A percentile compares a stretch with the other conserved stretches of the same genome.
These are phyloP conservation scores for Coprinellus aureogranulatus DNA, from an alignment of 768 basidiomycete species.

Conservation along the genomic window DNA sequence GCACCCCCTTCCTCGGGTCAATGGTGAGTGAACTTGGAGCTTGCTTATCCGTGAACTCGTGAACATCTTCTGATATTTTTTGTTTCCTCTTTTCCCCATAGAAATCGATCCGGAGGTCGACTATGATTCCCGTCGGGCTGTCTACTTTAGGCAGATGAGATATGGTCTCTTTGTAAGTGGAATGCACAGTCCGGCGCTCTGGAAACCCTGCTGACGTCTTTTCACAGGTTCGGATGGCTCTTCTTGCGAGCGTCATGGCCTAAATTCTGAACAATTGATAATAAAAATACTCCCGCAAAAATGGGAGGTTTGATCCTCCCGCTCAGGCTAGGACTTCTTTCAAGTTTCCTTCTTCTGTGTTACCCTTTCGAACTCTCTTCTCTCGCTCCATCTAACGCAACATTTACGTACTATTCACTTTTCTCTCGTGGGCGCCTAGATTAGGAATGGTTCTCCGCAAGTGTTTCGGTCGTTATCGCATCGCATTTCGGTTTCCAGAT, in stretches of 20 bases:
- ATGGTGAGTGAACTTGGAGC: slow-evolving; percentile 47
- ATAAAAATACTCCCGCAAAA: background rate
- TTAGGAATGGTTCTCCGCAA: no score
- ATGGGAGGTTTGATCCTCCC: background rate
- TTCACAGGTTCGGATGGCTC: slow-evolving; percentile 32
- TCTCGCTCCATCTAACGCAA: no score
- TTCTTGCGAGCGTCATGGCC: slow-evolving; percentile 33
- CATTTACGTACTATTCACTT: no score
- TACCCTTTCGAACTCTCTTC: no score
- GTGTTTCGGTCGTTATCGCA: no score
- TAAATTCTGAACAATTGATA: slow-evolving; percentile 9
- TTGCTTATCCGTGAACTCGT: no score
- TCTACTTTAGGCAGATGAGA: slow-evolving; percentile 98
- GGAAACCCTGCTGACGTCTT: background rate
- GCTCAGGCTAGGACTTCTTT: background rate
- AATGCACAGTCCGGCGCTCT: background rate
- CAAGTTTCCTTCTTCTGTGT: no score
- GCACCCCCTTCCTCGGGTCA: slow-evolving; percentile 96
- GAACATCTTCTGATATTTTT: background rate
- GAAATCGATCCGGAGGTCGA: slow-evolving; percentile 99
- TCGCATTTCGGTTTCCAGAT: no score
- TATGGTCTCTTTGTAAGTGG: slow-evolving; percentile 93
- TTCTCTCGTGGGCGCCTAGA: no score
- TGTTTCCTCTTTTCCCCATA: slow-evolving; percentile 25
- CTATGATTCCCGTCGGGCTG: slow-evolving; percentile 89